Evolutionary conservation across 306 rosid genomes (phyloP).

Genomic region (Hippophae tibetana): DNA sequence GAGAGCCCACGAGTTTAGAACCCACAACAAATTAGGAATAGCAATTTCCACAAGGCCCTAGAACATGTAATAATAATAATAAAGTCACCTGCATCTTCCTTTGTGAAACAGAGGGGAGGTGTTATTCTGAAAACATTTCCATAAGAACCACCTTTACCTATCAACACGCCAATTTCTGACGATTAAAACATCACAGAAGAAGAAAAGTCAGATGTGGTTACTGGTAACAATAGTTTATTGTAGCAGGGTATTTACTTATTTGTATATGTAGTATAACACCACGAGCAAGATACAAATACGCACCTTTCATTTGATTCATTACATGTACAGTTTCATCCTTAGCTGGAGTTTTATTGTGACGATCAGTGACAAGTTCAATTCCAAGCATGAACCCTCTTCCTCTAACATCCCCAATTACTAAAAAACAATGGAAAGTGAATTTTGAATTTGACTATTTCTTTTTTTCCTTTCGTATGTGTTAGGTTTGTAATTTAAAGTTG

Average conservation of each 20-base stretch:
- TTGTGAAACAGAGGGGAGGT: constrained; percentile 84
- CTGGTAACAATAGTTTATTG: not conserved
- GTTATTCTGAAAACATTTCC: constrained; percentile 91
- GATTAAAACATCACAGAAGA: not conserved
- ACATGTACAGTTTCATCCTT: constrained; percentile 55
- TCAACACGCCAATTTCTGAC: constrained; percentile 69
- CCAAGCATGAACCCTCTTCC: constrained; percentile 89
- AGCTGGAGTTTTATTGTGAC: constrained; percentile 74
- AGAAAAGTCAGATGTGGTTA: not conserved
- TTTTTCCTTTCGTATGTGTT: too few species aligned
- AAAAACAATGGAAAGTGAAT: too few species aligned
- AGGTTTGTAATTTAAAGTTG: too few species aligned
- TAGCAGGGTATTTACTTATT: not conserved
- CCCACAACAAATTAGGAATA: not conserved
- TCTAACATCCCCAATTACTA: constrained; percentile 84
- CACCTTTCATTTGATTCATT: constrained; percentile 83
- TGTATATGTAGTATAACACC: not conserved
- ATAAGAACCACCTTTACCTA: constrained; percentile 82
- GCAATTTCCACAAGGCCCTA: not conserved
- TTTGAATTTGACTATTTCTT: too few species aligned
- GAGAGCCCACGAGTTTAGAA: not conserved
- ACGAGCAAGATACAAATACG: constrained; percentile 7
- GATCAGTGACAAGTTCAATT: constrained; percentile 79
- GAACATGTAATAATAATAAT: not conserved
- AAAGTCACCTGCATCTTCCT: constrained; percentile 77